Base-by-base conservation (phyloP, 179 eudicot species). In the Gypsophila paniculata region DNA sequence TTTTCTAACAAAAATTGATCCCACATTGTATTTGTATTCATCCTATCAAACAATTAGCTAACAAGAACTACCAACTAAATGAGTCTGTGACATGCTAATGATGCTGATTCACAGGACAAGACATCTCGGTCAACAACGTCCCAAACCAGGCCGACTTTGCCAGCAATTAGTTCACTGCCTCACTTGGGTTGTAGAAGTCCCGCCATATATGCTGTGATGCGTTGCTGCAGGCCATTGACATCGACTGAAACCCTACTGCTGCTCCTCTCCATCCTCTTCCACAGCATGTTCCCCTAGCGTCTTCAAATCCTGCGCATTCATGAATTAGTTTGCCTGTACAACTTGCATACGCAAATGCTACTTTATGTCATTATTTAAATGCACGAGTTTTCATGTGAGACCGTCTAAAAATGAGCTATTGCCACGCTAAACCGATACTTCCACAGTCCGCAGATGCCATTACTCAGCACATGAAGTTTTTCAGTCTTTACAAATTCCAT, bases 171-270 rank as follows among this genome's bases (percentile, higher is more conserved):
- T 85, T 85, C n/a, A 79, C 85, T 8, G 79, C 74, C 53, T 75
- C 75, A 6, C 85, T 79, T 7, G 91, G 94, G 49, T 89, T 89
- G 77, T 82, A 85, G 8, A 83, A 77, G 72, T 87, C 91, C 94
- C 94, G 87, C 91, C 91, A 89, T 8, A 89, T 53, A 69, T 81
- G 75, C 23, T 58, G 17, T 17, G 83, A 79, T 8, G 74, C 53
- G 38, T 85, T 63, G 2, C 18, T 65, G 67, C 91, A 87, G 11
- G 88, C 88, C 82, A 77, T 84, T 17, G 79, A 76, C 61, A 42
- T 7, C 8, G 83, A 76, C 10, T 81, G 65, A 62, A 91, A 89
- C 23, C 89, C 89, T 5, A 44, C 49, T 54, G 74, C 77, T 19
- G 85, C 86, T 18, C 82, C 84, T 54, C 77, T 78, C 78, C 78